Evolutionary conservation across 352 stramenopile genomes (phyloP).

Genomic region (Globisporangium abappressorium): DNA sequence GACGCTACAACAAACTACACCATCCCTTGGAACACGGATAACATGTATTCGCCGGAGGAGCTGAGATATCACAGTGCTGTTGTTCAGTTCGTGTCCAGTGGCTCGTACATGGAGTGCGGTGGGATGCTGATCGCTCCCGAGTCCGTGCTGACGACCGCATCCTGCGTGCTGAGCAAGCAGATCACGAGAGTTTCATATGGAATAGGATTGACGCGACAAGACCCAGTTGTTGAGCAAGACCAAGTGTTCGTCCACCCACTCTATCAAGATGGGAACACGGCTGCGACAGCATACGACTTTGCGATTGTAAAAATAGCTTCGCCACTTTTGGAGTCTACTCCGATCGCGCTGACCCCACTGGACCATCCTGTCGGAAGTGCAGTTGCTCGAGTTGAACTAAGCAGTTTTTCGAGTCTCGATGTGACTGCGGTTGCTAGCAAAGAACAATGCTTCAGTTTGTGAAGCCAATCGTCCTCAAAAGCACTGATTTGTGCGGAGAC

Average conservation of each 20-base stretch:
- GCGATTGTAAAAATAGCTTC: background rate
- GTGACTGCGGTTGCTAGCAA: background rate
- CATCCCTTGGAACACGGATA: background rate
- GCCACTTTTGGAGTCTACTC: background rate
- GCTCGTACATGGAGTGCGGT: background rate
- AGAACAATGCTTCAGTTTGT: no score
- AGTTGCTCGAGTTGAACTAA: background rate
- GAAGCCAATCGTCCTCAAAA: no score
- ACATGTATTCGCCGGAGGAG: background rate
- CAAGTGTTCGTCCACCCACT: background rate
- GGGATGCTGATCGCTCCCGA: constrained; percentile 6
- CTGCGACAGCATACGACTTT: background rate
- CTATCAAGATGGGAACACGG: background rate
- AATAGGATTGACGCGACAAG: background rate
- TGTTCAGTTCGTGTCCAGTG: no score
- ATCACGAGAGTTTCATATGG: no score
- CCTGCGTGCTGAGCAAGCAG: background rate
- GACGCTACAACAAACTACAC: background rate
- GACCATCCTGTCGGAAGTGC: background rate
- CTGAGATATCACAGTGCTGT: no score
- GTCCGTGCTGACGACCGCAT: constrained; percentile 13
- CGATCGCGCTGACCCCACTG: background rate
- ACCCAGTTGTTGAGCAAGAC: no score
- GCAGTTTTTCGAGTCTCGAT: background rate
- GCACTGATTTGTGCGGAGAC: no score